A percentile compares a stretch with the other conserved stretches of the same genome.
Conservation (phyloP, 164 flowering plant species). For the Umbilicus rupestris region DNA sequence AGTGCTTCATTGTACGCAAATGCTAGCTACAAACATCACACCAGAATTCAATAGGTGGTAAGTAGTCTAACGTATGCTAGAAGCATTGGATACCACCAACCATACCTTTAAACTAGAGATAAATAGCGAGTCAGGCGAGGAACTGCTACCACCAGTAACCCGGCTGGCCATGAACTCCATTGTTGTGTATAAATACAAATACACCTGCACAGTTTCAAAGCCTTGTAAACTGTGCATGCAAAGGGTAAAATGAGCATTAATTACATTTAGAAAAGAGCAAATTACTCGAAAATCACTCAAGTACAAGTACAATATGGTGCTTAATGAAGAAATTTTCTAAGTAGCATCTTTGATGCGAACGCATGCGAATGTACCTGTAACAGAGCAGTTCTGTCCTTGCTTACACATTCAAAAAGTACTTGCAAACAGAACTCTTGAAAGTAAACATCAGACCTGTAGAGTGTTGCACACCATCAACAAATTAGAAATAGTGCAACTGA, state of each 20-base stretch:
- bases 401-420: slow-evolving; percentile 90
- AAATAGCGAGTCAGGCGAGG: slow-evolving; percentile 38
- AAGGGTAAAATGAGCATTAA: too few relatives aligned
- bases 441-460: slow-evolving; percentile 65
- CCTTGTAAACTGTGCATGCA: too few relatives aligned
- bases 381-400: slow-evolving; percentile 95
- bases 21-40: slow-evolving; percentile 51
- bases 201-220: slow-evolving; percentile 45
- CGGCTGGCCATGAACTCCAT: slow-evolving; percentile 61
- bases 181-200: slow-evolving; percentile 67
- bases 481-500: slow-evolving; percentile 2
- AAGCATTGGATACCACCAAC: background rate
- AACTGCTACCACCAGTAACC: slow-evolving; percentile 23
- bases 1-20: slow-evolving; percentile 68
- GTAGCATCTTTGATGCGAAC: background rate
- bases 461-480: background rate
- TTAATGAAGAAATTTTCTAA: background rate
- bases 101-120: slow-evolving; percentile 74
- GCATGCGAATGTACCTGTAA: slow-evolving; percentile 53
- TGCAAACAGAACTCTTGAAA: slow-evolving; percentile 92
- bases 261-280: background rate
- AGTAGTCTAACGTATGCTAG: background rate
- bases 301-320: background rate
- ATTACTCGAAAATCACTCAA: background rate
- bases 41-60: background rate